Percentiles rank a stretch among this genome's conserved stretches.
Evolutionary conservation across 345 rosid genomes (phyloP).

Genomic region (Aquilaria yunnanensis): DNA sequence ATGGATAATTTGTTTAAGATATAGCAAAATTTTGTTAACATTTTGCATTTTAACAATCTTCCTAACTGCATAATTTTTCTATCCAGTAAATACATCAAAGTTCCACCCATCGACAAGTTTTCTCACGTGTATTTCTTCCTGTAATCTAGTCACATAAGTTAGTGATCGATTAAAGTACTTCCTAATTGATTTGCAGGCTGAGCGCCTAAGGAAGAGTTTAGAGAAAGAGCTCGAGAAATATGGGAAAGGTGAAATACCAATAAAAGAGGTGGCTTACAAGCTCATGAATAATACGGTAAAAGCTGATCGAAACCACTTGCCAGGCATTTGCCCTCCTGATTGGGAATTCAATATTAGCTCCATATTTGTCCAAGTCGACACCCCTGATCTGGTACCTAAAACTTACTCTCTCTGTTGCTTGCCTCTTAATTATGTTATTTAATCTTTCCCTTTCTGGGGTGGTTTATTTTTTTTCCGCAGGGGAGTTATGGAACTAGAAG

Average conservation of each 20-base stretch:
- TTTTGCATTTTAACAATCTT: too few species aligned
- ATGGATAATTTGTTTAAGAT: too few species aligned
- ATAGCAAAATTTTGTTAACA: too few species aligned
- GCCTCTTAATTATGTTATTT: neutral
- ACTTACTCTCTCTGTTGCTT: too few species aligned
- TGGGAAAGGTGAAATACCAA: constrained; percentile 24
- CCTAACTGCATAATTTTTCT: too few species aligned
- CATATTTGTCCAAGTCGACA: constrained; percentile 43
- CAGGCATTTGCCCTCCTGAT: constrained; percentile 50
- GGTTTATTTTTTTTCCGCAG: constrained; percentile 16
- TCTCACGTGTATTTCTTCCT: too few species aligned
- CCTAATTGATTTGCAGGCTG: constrained; percentile 28
- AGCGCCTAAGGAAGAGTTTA: constrained; percentile 32
- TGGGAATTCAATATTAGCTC: constrained; percentile 51
- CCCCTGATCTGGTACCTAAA: constrained; percentile 38
- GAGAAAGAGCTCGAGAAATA: constrained; percentile 30
- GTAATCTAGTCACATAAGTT: too few species aligned
- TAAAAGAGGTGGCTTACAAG: constrained; percentile 41
- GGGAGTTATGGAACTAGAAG: constrained; percentile 60
- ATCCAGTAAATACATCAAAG: too few species aligned
- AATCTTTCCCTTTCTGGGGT: neutral
- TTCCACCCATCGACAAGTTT: too few species aligned
- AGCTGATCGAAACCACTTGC: constrained; percentile 45
- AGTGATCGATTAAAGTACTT: too few species aligned
- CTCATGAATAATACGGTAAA: constrained; percentile 48